Base-by-base conservation (phyloP, 2,329 filamentous ascomycete species). In the Boeremia lycopersici region DNA sequence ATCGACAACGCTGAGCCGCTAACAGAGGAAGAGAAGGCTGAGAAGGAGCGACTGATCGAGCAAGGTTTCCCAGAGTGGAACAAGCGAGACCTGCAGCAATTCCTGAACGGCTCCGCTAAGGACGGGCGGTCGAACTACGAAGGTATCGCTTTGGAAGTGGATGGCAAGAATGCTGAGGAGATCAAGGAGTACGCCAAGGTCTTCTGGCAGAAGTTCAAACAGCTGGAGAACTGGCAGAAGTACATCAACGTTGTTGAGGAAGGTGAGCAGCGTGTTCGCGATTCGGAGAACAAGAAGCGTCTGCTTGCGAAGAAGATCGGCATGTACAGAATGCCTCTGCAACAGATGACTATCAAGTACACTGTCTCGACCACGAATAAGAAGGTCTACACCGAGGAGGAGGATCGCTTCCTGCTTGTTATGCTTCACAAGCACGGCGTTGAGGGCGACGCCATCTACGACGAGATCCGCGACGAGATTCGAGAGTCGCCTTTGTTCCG, bases 281-380 rank as follows among this genome's bases (percentile, higher is more conserved):
- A 93, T 76, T 90, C 93, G 55, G 90, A 95, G 63, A 90, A 96
- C 72, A 93, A 98, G 75, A 89, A 91, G 59, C 93, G 96, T 77
- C 89, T 98, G 80, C 84, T 99, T 50, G 87, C 89, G 60, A 96
- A 93, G 84, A 99, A 99, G 84, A 90, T 99, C 84, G 85, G 88
- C 67, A 91, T 95, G 81, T 98, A 96, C 74, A 89, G 95, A n/a
- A 93, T 98, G 44, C 96, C 95, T 23, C 83, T 99, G 13, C 95
- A 99, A 75, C 95, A 99, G 76, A 86, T 99, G 69, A 96, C 96
- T 81, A 92, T 99, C 80, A 98, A 96, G 78, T 99, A 99, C 77
- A 96, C 93, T 0, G 95, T 99, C 26, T 96, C 92, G 6, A 99
- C 95, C 2, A 99, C 96, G 9, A 99, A 99, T 84, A 99, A 99